Percentiles rank a stretch among this genome's conserved stretches.
These are phyloP conservation scores for Boletellus emodensis DNA, from an alignment of 768 basidiomycete genomes.

Conservation along the genomic window DNA sequence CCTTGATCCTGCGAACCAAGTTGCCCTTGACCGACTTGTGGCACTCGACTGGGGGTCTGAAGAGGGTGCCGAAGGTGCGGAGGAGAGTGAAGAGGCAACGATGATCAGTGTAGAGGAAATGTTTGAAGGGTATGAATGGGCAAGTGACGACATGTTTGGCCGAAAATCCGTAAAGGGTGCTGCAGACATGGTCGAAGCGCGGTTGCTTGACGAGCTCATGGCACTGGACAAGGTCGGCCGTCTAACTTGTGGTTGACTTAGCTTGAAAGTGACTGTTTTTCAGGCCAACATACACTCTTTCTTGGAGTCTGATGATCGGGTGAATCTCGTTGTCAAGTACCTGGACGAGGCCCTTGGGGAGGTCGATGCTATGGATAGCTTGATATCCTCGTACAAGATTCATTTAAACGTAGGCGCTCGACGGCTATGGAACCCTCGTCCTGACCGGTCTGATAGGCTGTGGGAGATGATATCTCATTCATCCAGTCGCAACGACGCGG, in stretches of 20 bases:
- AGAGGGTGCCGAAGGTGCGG: slow-evolving; percentile 55
- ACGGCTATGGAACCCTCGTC: background rate
- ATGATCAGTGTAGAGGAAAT: slow-evolving; percentile 95
- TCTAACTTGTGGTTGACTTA: background rate
- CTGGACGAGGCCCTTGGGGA: slow-evolving; percentile 88
- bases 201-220: slow-evolving; percentile 83
- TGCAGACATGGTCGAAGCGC: slow-evolving; percentile 88
- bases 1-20: slow-evolving; percentile 78
- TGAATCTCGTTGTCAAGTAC: slow-evolving; percentile 77
- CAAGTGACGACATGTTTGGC: slow-evolving; percentile 70
- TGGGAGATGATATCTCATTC: slow-evolving; percentile 89
- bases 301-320: slow-evolving; percentile 91
- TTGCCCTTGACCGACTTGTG: slow-evolving; percentile 65
- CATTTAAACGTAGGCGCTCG: slow-evolving; percentile 76
- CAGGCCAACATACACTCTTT: slow-evolving; percentile 96
- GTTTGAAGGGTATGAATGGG: slow-evolving; percentile 98
- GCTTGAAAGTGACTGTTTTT: background rate
- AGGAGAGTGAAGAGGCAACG: slow-evolving; percentile 75
- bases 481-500: slow-evolving; percentile 97
- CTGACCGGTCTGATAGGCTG: slow-evolving; percentile 55
- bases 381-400: slow-evolving; percentile 92
- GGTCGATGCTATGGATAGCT: slow-evolving; percentile 84
- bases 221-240: slow-evolving; percentile 83
- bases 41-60: slow-evolving; percentile 41
- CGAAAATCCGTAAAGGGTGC: slow-evolving; percentile 64